Conservation (phyloP, 2,329 filamentous ascomycete genomes). For the Cytospora paraplurivora region DNA sequence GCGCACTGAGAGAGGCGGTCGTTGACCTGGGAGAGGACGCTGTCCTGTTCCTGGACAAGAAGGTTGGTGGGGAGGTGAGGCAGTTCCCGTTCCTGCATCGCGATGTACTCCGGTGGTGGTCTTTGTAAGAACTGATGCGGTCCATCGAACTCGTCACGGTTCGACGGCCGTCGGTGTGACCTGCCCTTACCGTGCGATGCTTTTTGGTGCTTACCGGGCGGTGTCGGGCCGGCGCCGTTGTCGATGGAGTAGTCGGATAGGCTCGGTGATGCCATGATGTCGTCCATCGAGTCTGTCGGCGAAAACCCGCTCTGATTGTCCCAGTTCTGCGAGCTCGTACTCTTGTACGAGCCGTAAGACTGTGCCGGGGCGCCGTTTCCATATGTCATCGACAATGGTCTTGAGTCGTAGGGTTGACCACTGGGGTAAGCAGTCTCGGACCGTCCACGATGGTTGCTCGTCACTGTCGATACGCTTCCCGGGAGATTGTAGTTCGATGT, state of each 20-base stretch:
- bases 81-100: slow-evolving; percentile 77
- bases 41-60: slow-evolving; percentile 81
- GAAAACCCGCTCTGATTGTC: slow-evolving; percentile 55
- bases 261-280: slow-evolving; percentile 59
- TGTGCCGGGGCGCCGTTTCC: slow-evolving; percentile 27
- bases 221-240: slow-evolving; percentile 45
- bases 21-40: slow-evolving; percentile 78
- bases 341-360: slow-evolving; percentile 43
- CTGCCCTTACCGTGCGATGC: slow-evolving; percentile 43
- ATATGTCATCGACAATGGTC: slow-evolving; percentile 44
- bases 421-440: slow-evolving; percentile 43
- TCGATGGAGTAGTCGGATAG: slow-evolving; percentile 64
- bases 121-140: slow-evolving; percentile 80
- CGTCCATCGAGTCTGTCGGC: slow-evolving; percentile 60
- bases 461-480: slow-evolving; percentile 37
- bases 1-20: slow-evolving; percentile 83
- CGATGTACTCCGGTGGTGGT: slow-evolving; percentile 70
- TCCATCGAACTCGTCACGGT: slow-evolving; percentile 87
- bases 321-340: slow-evolving; percentile 47
- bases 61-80: slow-evolving; percentile 82
- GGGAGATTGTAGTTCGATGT: slow-evolving; percentile 40
- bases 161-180: slow-evolving; percentile 70
- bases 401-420: slow-evolving; percentile 46
- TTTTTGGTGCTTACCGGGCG: slow-evolving; percentile 48
- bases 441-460: slow-evolving; percentile 37